Evolutionary conservation across 1,284 basidiomycete genomes (phyloP), one percentile per base, ranked within the genome.

Genomic region (Meripilus lineatus): DNA sequence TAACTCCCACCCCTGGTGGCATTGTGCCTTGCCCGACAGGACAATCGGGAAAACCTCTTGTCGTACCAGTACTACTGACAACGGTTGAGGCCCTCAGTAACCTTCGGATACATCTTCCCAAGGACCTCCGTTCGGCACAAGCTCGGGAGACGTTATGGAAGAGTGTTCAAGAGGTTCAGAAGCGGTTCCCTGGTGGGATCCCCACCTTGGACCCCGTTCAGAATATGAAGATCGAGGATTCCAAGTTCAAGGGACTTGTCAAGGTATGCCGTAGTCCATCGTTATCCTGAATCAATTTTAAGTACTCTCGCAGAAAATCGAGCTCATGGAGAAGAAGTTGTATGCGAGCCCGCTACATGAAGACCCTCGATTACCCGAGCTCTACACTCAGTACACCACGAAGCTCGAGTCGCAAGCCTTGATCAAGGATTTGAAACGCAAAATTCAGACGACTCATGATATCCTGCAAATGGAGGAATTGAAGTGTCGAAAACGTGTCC

Each of bases 201-300:
- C 74, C 89, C 0, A 68, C 95, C 5, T 73, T 99, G 5, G 96
- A 99, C 62, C 96, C 96, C 0, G 74, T 98, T 42, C 77, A 91
- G 57, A 93, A 98, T 64, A 95, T 99, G 93, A 87, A 86, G 22
- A 97, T 99, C 62, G 89, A 88, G 50, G 96, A 99, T 58, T 89
- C 92, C 32, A 89, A 87, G 50, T 99, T 99, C 70, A 81, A 82
- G 58, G 83, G 84, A 45, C 75, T 99, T 3, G 75, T 95, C 44
- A 79, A 89, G 67, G 91, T 90, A 42, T 41, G 64, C 44, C 36
- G 11, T 17, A 45, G 44, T 30, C n/a, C 18, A 17, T 23, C 17
- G 22, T 8, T 38, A 8, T 24, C 11, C 20, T 38, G 37, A 10
- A 38, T 10, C 28, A 30, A 15, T 24, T 44, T 30, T 26, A 1